Conservation (phyloP, 106 monocot species). For the Apostasia shenzhenica region DNA sequence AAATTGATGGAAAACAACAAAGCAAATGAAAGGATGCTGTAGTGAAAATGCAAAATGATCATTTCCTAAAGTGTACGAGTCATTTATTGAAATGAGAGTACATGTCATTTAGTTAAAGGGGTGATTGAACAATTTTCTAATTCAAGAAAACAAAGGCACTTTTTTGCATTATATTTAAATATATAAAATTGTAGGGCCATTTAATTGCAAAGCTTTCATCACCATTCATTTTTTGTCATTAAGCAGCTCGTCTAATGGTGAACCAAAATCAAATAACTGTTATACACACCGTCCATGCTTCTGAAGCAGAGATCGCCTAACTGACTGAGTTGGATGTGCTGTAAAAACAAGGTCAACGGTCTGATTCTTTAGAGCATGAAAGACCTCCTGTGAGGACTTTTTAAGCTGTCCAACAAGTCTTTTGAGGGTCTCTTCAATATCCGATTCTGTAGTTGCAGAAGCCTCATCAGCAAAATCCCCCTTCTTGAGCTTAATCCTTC, state of each 20-base stretch:
- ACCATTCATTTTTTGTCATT: not conserved
- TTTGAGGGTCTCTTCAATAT: slow-evolving; percentile 71
- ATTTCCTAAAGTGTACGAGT: no score
- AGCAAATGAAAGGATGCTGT: no score
- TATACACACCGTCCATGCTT: slow-evolving; percentile 68
- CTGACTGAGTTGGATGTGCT: slow-evolving; percentile 94
- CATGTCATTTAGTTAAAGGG: no score
- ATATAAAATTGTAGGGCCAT: no score
- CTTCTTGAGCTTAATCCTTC: slow-evolving; percentile 72
- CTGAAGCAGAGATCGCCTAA: slow-evolving; percentile 88
- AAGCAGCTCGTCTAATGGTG: not conserved
- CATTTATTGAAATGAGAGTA: no score
- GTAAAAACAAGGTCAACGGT: slow-evolving; percentile 89
- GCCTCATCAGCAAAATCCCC: slow-evolving; percentile 74
- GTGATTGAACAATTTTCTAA: no score
- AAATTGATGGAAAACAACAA: no score
- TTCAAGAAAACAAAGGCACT: no score
- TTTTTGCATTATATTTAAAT: no score
- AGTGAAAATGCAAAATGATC: no score
- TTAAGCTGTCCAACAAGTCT: slow-evolving; percentile 61
- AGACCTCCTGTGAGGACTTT: slow-evolving; percentile 69
- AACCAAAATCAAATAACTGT: slow-evolving; percentile 1
- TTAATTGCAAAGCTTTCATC: no score
- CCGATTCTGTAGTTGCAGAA: slow-evolving; percentile 65
- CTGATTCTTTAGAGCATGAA: slow-evolving; percentile 92